Conservation (phyloP, 1,284 basidiomycete genomes). For the Ceratobasidium sp. region DNA sequence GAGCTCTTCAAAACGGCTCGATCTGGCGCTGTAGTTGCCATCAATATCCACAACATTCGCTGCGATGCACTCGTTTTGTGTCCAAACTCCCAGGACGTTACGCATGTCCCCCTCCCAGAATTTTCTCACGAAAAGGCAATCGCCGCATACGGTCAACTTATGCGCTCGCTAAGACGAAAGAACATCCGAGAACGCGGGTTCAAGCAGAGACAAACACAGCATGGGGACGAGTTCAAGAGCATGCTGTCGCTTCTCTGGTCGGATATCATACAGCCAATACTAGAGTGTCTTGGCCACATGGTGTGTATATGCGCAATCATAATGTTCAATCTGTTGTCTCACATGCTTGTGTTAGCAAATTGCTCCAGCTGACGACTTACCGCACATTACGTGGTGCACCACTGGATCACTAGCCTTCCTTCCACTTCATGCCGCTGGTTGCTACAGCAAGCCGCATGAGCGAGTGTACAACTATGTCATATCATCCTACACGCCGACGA, state of each 20-base stretch:
- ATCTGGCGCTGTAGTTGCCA: conserved; percentile 31
- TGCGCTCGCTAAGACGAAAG: background rate
- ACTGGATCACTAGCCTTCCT: conserved; percentile 53
- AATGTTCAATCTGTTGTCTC: background rate
- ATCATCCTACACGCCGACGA: conserved; percentile 50
- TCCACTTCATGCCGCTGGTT: conserved; percentile 53
- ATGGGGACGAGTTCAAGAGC: background rate
- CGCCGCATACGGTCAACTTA: background rate
- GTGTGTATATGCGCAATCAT: background rate
- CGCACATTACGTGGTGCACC: conserved; percentile 53
- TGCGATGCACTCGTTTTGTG: conserved; percentile 42
- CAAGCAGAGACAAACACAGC: background rate
- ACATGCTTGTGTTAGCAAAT: background rate
- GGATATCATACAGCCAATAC: conserved; percentile 33
- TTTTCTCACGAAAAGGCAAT: background rate
- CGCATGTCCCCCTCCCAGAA: conserved; percentile 25
- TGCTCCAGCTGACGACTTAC: conserved; percentile 15
- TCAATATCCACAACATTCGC: conserved; percentile 36
- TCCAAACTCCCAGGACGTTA: background rate
- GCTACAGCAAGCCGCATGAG: conserved; percentile 21
- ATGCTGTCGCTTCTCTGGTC: conserved; percentile 31
- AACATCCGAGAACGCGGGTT: background rate
- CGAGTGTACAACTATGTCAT: conserved; percentile 47
- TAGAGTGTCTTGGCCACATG: conserved; percentile 1
- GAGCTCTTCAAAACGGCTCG: conserved; percentile 24